Conservation (phyloP, 2,329 filamentous ascomycete genomes). For the Talaromyces funiculosus region DNA sequence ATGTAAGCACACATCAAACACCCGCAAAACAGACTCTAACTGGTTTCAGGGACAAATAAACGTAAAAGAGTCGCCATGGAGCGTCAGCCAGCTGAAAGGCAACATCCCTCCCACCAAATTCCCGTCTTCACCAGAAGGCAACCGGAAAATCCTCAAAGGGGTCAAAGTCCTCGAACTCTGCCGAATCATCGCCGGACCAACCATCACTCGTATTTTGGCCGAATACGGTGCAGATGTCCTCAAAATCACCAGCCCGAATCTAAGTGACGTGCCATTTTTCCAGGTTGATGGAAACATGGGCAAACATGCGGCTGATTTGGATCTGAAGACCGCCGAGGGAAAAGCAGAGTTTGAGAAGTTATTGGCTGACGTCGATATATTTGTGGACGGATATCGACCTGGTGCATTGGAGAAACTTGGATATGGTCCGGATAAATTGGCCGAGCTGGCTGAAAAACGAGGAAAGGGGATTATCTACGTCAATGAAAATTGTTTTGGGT, state of each 20-base stretch:
- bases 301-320: slow-evolving; percentile 60
- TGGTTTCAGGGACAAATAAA: slow-evolving; percentile 24
- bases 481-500: slow-evolving; percentile 67
- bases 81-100: slow-evolving; percentile 26
- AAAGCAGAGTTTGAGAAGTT: slow-evolving; percentile 54
- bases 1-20: slow-evolving; percentile 31
- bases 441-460: slow-evolving; percentile 48
- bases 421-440: slow-evolving; percentile 54
- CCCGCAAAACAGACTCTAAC: neutral
- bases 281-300: slow-evolving; percentile 68
- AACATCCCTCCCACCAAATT: slow-evolving; percentile 24
- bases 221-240: slow-evolving; percentile 71
- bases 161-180: slow-evolving; percentile 70
- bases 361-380: slow-evolving; percentile 57
- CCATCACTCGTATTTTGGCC: slow-evolving; percentile 64
- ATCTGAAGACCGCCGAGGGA: slow-evolving; percentile 54
- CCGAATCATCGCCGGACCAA: slow-evolving; percentile 70
- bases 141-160: slow-evolving; percentile 43
- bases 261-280: slow-evolving; percentile 68
- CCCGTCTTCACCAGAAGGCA: slow-evolving; percentile 23
- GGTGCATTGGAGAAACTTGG: slow-evolving; percentile 59
- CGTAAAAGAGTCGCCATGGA: slow-evolving; percentile 33
- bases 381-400: slow-evolving; percentile 65
- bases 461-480: slow-evolving; percentile 63
- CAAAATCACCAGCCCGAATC: slow-evolving; percentile 61